Evolutionary conservation across 1,139 yeast genomes (phyloP).

Genomic region (Yamadazyma membranifaciens): DNA sequence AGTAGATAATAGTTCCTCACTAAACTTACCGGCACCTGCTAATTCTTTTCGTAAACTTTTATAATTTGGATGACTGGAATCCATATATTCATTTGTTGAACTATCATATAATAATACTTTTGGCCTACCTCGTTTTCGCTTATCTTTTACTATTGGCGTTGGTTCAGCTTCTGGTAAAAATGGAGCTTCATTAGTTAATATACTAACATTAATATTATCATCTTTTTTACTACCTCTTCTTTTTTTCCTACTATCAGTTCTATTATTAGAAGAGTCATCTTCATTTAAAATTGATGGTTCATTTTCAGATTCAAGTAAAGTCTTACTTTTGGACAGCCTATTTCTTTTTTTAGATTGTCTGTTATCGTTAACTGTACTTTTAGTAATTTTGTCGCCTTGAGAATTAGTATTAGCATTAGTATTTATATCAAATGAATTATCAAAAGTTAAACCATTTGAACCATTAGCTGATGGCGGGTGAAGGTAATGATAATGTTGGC

Average conservation of each 20-base stretch:
- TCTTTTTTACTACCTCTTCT: constrained; percentile 1
- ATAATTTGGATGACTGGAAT: constrained; percentile 44
- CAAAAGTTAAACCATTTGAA: too few relatives aligned
- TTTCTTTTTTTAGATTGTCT: background rate
- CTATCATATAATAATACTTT: constrained; percentile 44
- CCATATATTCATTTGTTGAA: constrained; percentile 40
- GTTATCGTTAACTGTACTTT: background rate
- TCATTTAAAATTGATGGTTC: background rate
- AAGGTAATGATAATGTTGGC: background rate
- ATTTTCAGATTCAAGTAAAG: background rate
- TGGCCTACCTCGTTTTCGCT: constrained; percentile 47
- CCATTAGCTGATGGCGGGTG: too few relatives aligned
- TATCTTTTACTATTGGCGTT: constrained; percentile 11
- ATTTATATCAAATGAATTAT: too few relatives aligned
- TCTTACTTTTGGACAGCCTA: background rate
- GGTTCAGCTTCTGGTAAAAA: background rate
- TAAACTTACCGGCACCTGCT: constrained; percentile 4
- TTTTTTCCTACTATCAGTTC: background rate
- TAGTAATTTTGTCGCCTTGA: too few relatives aligned
- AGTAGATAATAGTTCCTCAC: constrained; percentile 3
- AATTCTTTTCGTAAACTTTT: constrained; percentile 33
- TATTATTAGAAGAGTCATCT: background rate
- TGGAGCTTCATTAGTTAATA: background rate
- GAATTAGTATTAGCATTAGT: too few relatives aligned
- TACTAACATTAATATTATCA: background rate